phyloP scores from a whole-genome alignment of 2,329 filamentous ascomycete species.

The Corinectria fuckeliana region DNA sequence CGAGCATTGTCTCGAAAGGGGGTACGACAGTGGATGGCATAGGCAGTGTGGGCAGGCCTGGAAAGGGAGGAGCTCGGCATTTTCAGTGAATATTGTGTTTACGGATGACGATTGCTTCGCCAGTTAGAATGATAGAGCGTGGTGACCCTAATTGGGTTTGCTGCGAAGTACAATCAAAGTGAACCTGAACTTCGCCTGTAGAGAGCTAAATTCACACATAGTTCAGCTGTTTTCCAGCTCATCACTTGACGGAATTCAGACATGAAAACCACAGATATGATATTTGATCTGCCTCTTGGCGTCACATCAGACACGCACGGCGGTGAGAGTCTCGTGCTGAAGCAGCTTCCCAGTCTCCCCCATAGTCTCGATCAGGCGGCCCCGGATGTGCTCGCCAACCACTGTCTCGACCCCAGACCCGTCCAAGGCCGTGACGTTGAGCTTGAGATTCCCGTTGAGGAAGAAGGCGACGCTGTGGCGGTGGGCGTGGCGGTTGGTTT shows the following conservation, averaged over 20 bases:
- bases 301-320: background rate
- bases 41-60: background rate
- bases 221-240: background rate
- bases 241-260: background rate
- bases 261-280: background rate
- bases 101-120: background rate
- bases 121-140: background rate
- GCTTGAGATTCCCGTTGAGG: conserved; percentile 29
- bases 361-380: background rate
- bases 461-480: conserved; percentile 40
- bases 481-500: conserved; percentile 34
- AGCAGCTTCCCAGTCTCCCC: background rate
- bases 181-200: background rate
- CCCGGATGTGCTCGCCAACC: background rate
- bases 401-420: background rate
- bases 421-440: background rate
- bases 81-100: background rate
- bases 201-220: background rate
- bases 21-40: background rate
- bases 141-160: background rate
- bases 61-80: background rate
- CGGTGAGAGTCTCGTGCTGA: background rate
- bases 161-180: background rate
- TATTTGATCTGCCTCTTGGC: background rate
- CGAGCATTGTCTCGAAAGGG: background rate